Evolutionary conservation across 2,329 filamentous ascomycete species (phyloP).

Genomic region (Acrodontium crateriforme): DNA sequence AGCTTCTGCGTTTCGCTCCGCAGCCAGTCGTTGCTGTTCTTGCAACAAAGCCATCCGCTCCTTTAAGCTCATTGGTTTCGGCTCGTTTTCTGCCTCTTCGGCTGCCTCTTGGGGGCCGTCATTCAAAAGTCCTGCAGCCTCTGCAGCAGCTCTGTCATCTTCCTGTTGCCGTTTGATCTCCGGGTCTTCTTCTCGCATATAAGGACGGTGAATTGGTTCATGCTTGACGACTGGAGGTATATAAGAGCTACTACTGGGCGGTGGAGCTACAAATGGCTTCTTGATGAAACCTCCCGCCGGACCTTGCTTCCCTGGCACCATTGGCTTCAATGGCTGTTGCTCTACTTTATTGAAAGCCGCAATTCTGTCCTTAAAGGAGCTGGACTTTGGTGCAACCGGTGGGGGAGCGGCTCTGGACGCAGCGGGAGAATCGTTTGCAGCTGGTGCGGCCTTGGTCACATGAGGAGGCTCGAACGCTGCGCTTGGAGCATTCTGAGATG

Average conservation of each 20-base stretch:
- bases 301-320: conserved; percentile 57
- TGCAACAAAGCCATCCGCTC: conserved; percentile 90
- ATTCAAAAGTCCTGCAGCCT: conserved; percentile 46
- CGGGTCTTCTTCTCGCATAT: conserved; percentile 78
- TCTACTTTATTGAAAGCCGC: conserved; percentile 90
- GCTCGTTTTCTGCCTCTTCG: conserved; percentile 59
- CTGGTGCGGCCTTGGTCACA: conserved; percentile 21
- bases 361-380: conserved; percentile 87
- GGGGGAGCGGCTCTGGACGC: conserved; percentile 40
- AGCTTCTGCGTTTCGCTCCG: conserved; percentile 67
- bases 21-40: conserved; percentile 84
- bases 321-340: conserved; percentile 75
- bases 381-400: conserved; percentile 52
- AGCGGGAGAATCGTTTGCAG: conserved; percentile 28
- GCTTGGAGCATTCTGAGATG: conserved; percentile 7
- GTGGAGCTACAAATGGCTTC: conserved; percentile 92
- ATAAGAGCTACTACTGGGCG: conserved; percentile 83
- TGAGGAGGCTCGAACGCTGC: conserved; percentile 13
- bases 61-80: conserved; percentile 86
- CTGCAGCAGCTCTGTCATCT: conserved; percentile 52
- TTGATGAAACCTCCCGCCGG: conserved; percentile 65
- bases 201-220: conserved; percentile 55
- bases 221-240: conserved; percentile 62
- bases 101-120: conserved; percentile 4
- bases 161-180: conserved; percentile 47